Conservation (phyloP, 1,139 yeast genomes). For the Geotrichum macrosporum region DNA sequence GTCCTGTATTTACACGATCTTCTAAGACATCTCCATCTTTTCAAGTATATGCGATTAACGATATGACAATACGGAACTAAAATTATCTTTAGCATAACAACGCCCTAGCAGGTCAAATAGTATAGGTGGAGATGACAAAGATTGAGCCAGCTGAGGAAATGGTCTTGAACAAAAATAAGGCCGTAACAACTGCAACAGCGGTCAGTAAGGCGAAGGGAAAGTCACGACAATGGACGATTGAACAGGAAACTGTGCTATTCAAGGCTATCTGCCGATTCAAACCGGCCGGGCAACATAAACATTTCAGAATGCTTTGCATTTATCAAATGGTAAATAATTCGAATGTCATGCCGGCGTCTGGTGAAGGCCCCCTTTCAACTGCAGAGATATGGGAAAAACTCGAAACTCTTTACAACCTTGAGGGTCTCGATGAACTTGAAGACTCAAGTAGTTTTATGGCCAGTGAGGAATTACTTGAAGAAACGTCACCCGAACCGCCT, state of each 20-base stretch:
- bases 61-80: too few species aligned
- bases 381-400: conserved; percentile 59
- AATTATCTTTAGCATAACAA: too few species aligned
- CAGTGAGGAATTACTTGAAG: conserved; percentile 14
- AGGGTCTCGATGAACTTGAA: conserved; percentile 53
- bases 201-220: conserved; percentile 4
- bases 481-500: conserved; percentile 8
- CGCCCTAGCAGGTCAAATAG: too few species aligned
- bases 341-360: conserved; percentile 29
- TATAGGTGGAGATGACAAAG: not conserved
- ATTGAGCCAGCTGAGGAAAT: too few species aligned
- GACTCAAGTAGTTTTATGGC: conserved; percentile 27
- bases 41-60: too few species aligned
- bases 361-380: conserved; percentile 38
- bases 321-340: conserved; percentile 49
- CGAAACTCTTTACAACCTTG: conserved; percentile 50
- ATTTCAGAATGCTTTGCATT: conserved; percentile 55
- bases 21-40: too few species aligned
- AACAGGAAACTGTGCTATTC: conserved; percentile 64
- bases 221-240: conserved; percentile 48
- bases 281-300: conserved; percentile 54
- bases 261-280: conserved; percentile 63
- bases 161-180: not conserved
- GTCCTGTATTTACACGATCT: conserved; percentile 1
- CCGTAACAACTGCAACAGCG: conserved; percentile 1